These are phyloP conservation scores for Oryza meyeriana DNA, from an alignment of 176 grass and related monocot genomes.

Conservation along the genomic window DNA sequence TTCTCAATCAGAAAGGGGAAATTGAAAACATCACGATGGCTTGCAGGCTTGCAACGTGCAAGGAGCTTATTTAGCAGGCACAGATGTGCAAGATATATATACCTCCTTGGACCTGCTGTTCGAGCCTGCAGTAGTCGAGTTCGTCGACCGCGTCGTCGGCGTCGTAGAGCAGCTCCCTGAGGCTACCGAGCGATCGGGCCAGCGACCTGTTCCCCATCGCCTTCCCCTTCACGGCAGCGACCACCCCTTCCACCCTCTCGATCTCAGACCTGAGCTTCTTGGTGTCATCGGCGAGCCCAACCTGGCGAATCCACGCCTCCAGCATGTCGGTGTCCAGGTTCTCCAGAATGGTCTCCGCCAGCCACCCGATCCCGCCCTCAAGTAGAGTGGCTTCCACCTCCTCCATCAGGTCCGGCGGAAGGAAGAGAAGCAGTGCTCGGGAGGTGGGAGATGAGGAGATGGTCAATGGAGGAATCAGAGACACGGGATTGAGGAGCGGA, in stretches of 20 bases:
- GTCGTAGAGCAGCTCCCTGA: slow-evolving; percentile 37
- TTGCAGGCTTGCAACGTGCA: too few relatives aligned
- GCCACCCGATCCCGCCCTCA: slow-evolving; percentile 2
- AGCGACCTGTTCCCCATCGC: not conserved
- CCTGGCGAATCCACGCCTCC: not conserved
- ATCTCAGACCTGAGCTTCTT: not conserved
- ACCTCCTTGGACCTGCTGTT: slow-evolving; percentile 24
- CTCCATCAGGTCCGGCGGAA: not conserved
- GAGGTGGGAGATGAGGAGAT: not conserved
- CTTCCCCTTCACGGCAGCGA: not conserved
- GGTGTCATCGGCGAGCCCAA: not conserved
- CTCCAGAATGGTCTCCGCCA: not conserved
- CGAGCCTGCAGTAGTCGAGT: slow-evolving; percentile 39
- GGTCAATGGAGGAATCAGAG: not conserved
- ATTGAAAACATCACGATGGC: too few relatives aligned
- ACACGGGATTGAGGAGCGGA: too few relatives aligned
- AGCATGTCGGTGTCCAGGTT: not conserved
- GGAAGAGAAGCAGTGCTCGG: not conserved
- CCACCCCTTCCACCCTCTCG: not conserved
- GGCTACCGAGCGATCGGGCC: not conserved
- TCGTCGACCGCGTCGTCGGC: slow-evolving; percentile 36
- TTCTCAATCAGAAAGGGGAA: too few relatives aligned
- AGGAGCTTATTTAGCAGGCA: too few relatives aligned
- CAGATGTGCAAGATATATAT: too few relatives aligned
- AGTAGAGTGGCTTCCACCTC: not conserved